phyloP scores from a whole-genome alignment of 768 basidiomycete genomes.

The Suillus plorans region DNA sequence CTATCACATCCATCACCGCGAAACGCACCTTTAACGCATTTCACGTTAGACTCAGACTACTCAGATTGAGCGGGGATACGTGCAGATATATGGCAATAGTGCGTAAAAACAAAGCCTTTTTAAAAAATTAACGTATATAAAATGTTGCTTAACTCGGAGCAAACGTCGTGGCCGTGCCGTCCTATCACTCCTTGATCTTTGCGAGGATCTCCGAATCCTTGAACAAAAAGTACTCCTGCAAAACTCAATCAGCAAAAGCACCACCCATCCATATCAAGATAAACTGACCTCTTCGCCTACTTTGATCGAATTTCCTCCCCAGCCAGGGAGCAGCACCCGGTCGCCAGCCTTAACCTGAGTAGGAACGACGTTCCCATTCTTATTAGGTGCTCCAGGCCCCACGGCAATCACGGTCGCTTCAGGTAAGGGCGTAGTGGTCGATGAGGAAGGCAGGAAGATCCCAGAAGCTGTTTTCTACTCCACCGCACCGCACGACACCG shows the following conservation, averaged over 20 bases:
- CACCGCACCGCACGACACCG: neutral
- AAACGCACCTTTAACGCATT: neutral
- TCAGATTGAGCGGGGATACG: constrained; percentile 29
- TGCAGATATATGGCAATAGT: constrained; percentile 23
- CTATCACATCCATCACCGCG: neutral
- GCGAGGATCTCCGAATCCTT: constrained; percentile 94
- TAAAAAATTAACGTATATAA: constrained; percentile 20
- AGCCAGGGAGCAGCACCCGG: constrained; percentile 89
- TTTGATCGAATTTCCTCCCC: constrained; percentile 96
- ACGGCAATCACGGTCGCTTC: constrained; percentile 96
- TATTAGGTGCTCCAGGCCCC: constrained; percentile 91
- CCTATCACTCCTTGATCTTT: constrained; percentile 84
- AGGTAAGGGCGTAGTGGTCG: constrained; percentile 82
- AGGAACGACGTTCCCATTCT: constrained; percentile 75
- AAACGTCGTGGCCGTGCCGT: constrained; percentile 7
- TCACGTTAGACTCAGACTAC: neutral
- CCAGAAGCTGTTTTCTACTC: constrained; percentile 95
- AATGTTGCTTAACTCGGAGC: constrained; percentile 7
- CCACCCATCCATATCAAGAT: neutral
- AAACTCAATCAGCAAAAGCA: neutral
- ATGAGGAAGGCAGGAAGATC: constrained; percentile 92
- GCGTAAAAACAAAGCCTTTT: constrained; percentile 21
- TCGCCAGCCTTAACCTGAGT: constrained; percentile 85
- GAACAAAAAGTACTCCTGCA: constrained; percentile 92
- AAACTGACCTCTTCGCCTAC: constrained; percentile 89